These are phyloP conservation scores for Dictyostelium discoideum DNA, from an alignment of 78 protist genomes.

Conservation along the genomic window dicty_2.7 NC_007088.5:7497001-7497500, in stretches of 20 bases:
- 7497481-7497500: not conserved
- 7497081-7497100: not conserved
- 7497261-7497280: not conserved
- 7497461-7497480: not conserved
- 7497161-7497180: not conserved
- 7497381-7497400: constrained; percentile 4
- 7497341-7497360: not conserved
- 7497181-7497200: not conserved
- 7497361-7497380: not conserved
- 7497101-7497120: constrained; percentile 17
- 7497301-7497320: not conserved
- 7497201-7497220: not conserved
- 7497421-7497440: not conserved
- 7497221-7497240: not conserved
- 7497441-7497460: not conserved
- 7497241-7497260: not conserved
- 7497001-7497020: not conserved
- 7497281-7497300: not conserved
- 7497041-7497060: constrained; percentile 14
- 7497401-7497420: not conserved
- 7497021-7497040: constrained; percentile 1
- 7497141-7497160: not conserved
- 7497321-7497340: not conserved
- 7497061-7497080: not conserved
- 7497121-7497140: constrained; percentile 1